Evolutionary conservation across 2,329 filamentous ascomycete species (phyloP).

Genomic region (Piedraia hortae): DNA sequence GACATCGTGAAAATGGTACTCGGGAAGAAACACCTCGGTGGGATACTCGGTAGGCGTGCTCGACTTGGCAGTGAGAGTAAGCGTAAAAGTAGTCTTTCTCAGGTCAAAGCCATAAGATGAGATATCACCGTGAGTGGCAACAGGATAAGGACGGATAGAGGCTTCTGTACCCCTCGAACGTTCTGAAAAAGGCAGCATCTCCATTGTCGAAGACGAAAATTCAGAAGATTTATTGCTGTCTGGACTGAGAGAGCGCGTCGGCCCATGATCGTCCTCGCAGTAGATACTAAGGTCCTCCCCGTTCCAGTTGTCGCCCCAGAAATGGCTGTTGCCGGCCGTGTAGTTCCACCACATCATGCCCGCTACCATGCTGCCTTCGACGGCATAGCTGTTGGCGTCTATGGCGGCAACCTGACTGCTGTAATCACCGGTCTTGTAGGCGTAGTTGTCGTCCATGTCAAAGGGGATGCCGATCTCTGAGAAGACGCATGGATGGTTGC

Average conservation of each 20-base stretch:
- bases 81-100: constrained; percentile 44
- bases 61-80: constrained; percentile 36
- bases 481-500: constrained; percentile 65
- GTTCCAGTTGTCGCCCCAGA: constrained; percentile 86
- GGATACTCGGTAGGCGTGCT: constrained; percentile 35
- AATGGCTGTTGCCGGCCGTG: constrained; percentile 54
- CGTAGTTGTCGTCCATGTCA: constrained; percentile 91
- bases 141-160: constrained; percentile 63
- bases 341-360: constrained; percentile 86
- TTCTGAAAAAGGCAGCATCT: constrained; percentile 11
- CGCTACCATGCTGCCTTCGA: constrained; percentile 59
- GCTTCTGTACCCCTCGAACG: constrained; percentile 58
- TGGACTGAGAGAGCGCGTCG: constrained; percentile 27
- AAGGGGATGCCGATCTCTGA: constrained; percentile 96
- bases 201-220: constrained; percentile 32
- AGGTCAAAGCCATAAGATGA: constrained; percentile 57
- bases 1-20: constrained; percentile 89
- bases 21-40: constrained; percentile 64
- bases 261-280: constrained; percentile 52
- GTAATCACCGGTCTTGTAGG: constrained; percentile 89
- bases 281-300: constrained; percentile 86
- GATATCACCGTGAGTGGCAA: constrained; percentile 45
- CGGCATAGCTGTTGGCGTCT: constrained; percentile 83
- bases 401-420: constrained; percentile 74
- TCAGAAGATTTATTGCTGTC: constrained; percentile 21